Evolutionary conservation across 202 grass and related monocot species (phyloP).

Genomic region (Panicum hallii): DNA sequence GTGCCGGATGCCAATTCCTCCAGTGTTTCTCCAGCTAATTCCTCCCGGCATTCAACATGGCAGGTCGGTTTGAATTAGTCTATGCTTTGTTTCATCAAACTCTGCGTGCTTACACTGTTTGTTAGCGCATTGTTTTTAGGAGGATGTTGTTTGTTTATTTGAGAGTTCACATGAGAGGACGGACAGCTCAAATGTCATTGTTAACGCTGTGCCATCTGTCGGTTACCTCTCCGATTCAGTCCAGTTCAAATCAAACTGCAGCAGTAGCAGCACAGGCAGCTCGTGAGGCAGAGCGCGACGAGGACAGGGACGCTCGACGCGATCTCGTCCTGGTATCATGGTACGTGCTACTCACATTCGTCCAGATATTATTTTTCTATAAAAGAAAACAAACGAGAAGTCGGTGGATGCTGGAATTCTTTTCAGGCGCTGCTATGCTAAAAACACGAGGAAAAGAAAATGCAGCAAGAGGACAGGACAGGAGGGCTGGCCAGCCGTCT

Average conservation of each 20-base stretch:
- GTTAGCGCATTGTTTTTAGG: not conserved
- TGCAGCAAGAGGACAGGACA: conserved; percentile 6
- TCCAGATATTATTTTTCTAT: not conserved
- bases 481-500: conserved; percentile 4
- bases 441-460: conserved; percentile 50
- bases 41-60: conserved; percentile 20
- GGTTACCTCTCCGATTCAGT: conserved; percentile 35
- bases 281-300: conserved; percentile 43
- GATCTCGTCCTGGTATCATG: conserved; percentile 30
- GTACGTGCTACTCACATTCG: conserved; percentile 12
- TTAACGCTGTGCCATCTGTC: conserved; percentile 41
- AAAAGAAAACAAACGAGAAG: conserved; percentile 8
- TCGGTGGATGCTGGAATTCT: conserved; percentile 43
- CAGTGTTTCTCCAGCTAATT: not conserved
- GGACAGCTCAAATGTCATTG: conserved; percentile 51
- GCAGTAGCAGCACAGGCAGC: conserved; percentile 32
- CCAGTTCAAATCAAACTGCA: conserved; percentile 12
- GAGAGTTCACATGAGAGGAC: conserved; percentile 22
- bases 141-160: conserved; percentile 9
- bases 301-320: conserved; percentile 39
- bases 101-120: not conserved
- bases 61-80: not conserved
- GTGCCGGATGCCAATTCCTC: conserved; percentile 14
- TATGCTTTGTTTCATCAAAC: conserved; percentile 29
- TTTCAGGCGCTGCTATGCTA: conserved; percentile 21